These are phyloP conservation scores for Populus ilicifolia DNA, from an alignment of 345 rosid genomes.

Conservation along the genomic window DNA sequence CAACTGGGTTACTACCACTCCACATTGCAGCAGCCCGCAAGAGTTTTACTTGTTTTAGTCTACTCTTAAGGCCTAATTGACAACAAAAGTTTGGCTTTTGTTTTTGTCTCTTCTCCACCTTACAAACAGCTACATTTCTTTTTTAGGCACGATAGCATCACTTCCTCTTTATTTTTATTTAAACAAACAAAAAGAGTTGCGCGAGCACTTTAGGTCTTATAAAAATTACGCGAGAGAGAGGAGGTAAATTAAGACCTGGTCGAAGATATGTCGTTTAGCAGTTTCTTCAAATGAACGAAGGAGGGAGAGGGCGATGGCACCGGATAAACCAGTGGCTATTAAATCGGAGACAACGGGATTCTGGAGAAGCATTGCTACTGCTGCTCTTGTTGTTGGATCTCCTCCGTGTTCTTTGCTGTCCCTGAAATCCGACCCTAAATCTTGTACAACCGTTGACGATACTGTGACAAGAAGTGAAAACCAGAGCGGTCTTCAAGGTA, in stretches of 20 bases:
- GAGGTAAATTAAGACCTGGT: conserved; percentile 39
- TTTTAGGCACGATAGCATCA: too few species aligned
- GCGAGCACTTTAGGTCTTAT: background rate
- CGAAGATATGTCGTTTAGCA: conserved; percentile 56
- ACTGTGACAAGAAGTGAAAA: background rate
- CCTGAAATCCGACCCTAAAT: conserved; percentile 5
- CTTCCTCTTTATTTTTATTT: too few species aligned
- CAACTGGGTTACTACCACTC: background rate
- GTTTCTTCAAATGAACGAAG: conserved; percentile 63
- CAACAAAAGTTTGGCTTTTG: background rate
- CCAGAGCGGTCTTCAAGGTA: background rate
- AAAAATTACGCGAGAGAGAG: background rate
- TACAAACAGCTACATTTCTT: too few species aligned
- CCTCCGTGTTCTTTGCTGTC: background rate
- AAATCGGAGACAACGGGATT: conserved; percentile 53
- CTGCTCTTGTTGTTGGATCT: conserved; percentile 11
- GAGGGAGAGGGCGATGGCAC: conserved; percentile 39
- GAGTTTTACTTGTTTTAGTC: background rate
- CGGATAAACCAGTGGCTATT: conserved; percentile 41
- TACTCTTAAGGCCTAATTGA: background rate
- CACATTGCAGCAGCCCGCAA: background rate
- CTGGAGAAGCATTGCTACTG: conserved; percentile 39
- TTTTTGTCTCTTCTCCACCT: background rate
- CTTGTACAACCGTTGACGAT: background rate
- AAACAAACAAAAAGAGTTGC: background rate